Percentiles rank a stretch among this genome's conserved stretches.
Evolutionary conservation across 2,329 filamentous ascomycete species (phyloP).

Genomic region (Trichocomaceae sp.): DNA sequence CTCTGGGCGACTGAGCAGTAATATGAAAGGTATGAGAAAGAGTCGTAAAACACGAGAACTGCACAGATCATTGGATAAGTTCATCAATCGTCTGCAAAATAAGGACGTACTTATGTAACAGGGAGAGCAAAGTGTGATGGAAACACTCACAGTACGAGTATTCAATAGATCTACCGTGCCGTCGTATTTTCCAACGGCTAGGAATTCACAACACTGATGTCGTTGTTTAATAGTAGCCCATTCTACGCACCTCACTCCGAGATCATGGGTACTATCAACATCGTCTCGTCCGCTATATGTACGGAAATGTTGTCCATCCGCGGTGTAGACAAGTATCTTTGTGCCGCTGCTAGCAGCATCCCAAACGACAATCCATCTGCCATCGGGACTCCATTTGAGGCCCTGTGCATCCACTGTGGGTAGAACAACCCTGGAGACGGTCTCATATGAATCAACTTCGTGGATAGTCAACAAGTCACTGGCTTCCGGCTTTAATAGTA

Average conservation of each 20-base stretch:
- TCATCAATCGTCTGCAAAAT: neutral
- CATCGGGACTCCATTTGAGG: constrained; percentile 55
- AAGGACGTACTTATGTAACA: neutral
- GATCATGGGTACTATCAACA: constrained; percentile 34
- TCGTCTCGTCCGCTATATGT: constrained; percentile 41
- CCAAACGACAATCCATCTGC: constrained; percentile 53
- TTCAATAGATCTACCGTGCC: constrained; percentile 44
- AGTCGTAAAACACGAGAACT: constrained; percentile 30
- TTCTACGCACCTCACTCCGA: constrained; percentile 48
- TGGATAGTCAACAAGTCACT: constrained; percentile 36
- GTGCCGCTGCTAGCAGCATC: constrained; percentile 48
- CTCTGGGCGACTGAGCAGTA: constrained; percentile 25
- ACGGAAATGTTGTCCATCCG: constrained; percentile 53
- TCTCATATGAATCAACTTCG: constrained; percentile 29
- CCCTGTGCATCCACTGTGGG: constrained; percentile 52
- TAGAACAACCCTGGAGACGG: constrained; percentile 30
- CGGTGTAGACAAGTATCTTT: constrained; percentile 50
- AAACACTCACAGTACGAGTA: constrained; percentile 34
- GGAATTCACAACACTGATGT: constrained; percentile 28
- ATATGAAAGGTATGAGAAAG: constrained; percentile 30
- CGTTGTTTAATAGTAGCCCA: constrained; percentile 41
- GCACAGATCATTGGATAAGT: constrained; percentile 7
- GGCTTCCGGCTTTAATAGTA: constrained; percentile 34
- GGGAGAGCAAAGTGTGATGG: neutral
- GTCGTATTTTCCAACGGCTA: constrained; percentile 48